Evolutionary conservation across 2,329 filamentous ascomycete genomes (phyloP).

Genomic region (Aspergillus neotritici): DNA sequence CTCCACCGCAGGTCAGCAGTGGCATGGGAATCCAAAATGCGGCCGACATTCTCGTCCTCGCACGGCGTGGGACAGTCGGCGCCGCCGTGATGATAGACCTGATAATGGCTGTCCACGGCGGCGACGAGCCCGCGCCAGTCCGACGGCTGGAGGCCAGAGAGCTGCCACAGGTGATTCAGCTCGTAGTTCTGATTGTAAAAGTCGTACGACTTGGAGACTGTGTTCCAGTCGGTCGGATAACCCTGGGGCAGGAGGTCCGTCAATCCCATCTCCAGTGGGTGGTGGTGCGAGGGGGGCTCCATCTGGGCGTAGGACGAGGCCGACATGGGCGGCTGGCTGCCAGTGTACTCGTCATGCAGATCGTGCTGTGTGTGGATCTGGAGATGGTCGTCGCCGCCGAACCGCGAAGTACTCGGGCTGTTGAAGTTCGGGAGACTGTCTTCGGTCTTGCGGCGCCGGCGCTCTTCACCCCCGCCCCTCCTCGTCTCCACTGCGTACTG

Average conservation of each 20-base stretch:
- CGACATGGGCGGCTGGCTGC: constrained; percentile 19
- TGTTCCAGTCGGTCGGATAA: constrained; percentile 36
- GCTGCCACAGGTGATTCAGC: constrained; percentile 37
- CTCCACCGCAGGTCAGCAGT: constrained; percentile 31
- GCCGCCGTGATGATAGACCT: constrained; percentile 34
- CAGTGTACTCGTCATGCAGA: constrained; percentile 19
- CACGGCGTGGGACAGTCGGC: constrained; percentile 28
- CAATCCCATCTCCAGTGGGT: constrained; percentile 26
- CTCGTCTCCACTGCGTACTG: constrained; percentile 54
- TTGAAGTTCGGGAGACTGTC: constrained; percentile 27
- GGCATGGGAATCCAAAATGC: constrained; percentile 33
- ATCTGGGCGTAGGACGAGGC: constrained; percentile 21
- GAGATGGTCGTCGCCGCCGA: constrained; percentile 27
- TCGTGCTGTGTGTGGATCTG: constrained; percentile 27
- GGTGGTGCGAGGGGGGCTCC: constrained; percentile 14
- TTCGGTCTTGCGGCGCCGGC: constrained; percentile 32
- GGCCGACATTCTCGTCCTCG: constrained; percentile 31
- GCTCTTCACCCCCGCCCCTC: constrained; percentile 43
- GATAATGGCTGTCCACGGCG: constrained; percentile 41
- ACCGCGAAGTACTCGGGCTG: constrained; percentile 15
- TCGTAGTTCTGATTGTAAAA: constrained; percentile 36
- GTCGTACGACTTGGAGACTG: constrained; percentile 33
- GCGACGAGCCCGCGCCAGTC: constrained; percentile 42
- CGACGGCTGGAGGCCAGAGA: constrained; percentile 38
- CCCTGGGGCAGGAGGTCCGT: constrained; percentile 34